Conservation (phyloP, 2,329 filamentous ascomycete species). For the Zymoseptoria tritici region DNA sequence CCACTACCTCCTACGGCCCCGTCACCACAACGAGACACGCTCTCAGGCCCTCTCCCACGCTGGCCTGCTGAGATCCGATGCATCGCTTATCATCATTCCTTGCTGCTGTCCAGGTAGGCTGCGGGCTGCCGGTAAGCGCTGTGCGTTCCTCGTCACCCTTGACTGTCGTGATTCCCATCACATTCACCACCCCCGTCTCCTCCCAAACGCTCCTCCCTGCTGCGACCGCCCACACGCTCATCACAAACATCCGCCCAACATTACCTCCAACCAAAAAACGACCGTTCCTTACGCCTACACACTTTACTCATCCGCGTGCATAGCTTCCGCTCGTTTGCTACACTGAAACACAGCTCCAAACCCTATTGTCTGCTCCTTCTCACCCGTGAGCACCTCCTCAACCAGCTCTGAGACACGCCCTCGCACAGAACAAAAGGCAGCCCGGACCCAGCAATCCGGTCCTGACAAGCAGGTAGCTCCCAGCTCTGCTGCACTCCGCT, state of each 20-base stretch:
- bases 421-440: slow-evolving; percentile 7
- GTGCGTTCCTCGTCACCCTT: neutral
- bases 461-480: slow-evolving; percentile 12
- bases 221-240: neutral
- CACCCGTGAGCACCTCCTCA: neutral
- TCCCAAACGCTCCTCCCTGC: neutral
- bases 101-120: neutral
- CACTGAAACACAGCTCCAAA: neutral
- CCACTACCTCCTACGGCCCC: too few relatives aligned
- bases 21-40: neutral
- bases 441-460: slow-evolving; percentile 4
- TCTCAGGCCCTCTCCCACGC: neutral
- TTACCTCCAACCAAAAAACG: neutral
- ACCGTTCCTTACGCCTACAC: neutral
- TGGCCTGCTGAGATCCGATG: neutral
- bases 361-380: neutral
- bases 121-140: too few relatives aligned
- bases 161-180: neutral
- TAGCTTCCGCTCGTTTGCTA: neutral
- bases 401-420: slow-evolving; percentile 3
- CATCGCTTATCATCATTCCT: neutral
- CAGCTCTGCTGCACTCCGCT: slow-evolving; percentile 19
- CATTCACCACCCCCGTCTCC: neutral
- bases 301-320: neutral
- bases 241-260: neutral